A percentile compares a stretch with the other conserved stretches of the same genome.
Conservation (phyloP, 2,329 filamentous ascomycete species). For the Xylariaceae sp. region DNA sequence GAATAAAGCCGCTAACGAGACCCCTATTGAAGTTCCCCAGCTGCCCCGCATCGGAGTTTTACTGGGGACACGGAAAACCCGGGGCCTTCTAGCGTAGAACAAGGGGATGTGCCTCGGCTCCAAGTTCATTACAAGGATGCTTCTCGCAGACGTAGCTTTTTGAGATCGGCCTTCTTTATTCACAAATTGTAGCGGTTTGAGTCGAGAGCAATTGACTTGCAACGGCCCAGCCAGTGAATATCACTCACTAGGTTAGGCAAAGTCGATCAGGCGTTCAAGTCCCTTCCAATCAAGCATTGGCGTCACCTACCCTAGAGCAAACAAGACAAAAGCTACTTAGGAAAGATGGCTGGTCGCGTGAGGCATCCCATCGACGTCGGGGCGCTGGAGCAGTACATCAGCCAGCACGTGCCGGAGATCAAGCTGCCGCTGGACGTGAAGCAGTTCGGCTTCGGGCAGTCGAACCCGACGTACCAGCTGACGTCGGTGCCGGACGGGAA, state of each 20-base stretch:
- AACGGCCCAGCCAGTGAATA: background rate
- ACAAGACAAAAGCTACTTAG: no score
- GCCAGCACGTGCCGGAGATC: slow-evolving; percentile 74
- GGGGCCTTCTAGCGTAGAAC: no score
- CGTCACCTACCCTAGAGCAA: no score
- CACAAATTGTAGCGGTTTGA: no score
- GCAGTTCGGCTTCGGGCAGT: slow-evolving; percentile 98
- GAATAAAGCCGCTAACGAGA: no score
- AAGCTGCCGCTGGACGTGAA: slow-evolving; percentile 79
- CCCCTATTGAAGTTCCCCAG: no score
- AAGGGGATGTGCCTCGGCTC: slow-evolving; percentile 11
- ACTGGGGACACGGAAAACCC: background rate
- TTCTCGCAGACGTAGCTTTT: background rate
- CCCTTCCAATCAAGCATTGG: no score
- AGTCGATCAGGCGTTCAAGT: no score
- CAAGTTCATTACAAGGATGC: slow-evolving; percentile 1
- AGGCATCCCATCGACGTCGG: slow-evolving; percentile 84
- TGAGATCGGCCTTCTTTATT: no score
- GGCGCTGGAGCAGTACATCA: slow-evolving; percentile 74
- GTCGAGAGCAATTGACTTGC: background rate
- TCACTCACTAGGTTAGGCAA: background rate
- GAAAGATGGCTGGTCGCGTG: slow-evolving; percentile 80
- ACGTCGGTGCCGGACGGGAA: slow-evolving; percentile 62
- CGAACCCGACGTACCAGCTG: slow-evolving; percentile 93
- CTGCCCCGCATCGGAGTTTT: background rate